Base-by-base conservation (phyloP, 805 yeast genomes). In the Lipomyces japonicus region DNA sequence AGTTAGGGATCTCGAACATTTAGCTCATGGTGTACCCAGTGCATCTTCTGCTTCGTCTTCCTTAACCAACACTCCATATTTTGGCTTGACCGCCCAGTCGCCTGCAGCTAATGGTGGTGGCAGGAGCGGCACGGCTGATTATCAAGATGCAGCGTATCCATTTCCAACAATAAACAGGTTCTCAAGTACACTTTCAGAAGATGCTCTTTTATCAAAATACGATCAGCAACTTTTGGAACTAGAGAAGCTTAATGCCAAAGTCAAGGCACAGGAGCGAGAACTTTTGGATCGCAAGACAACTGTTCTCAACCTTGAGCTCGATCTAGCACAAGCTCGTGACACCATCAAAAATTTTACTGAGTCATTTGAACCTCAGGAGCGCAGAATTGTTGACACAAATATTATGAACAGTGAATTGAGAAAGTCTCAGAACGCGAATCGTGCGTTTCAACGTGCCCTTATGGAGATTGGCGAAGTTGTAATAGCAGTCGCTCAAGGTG, bases 401-500 rank as follows among this genome's bases (percentile, higher is more conserved):
- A 41, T 43, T 22, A 45, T 46, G 16, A 48, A 50, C 38, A 43
- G 69, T 21, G 74, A 72, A 58, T 66, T 72, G 35, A 61, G 67
- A 23, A 66, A 69, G 48, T 66, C 72, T 3, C 74, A 69, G 53
- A 69, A 66, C 42, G 86, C 88, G 41, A 84, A 85, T 66, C 75
- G 78, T 49, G 90, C 89, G 3, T 81, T 80, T 62, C 61, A 55
- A 45, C 51, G 60, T 9, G 89, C 90, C 3, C 69, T 85, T 30
- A 76, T 80, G 49, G 95, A 87, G 61, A 84, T 87, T 28, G 95
- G 95, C 24, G 84, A 86, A 32, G 95, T 87, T 19, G 90, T 87
- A 19, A 83, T 85, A 35, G 86, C 91, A 14, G 95, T 87, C 22
- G 93, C 95, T 18, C 83, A 81, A 77, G 96, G 96, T 44, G 95